Evolutionary conservation across 345 rosid genomes (phyloP).

Genomic region (Rubroshorea leprosula): DNA sequence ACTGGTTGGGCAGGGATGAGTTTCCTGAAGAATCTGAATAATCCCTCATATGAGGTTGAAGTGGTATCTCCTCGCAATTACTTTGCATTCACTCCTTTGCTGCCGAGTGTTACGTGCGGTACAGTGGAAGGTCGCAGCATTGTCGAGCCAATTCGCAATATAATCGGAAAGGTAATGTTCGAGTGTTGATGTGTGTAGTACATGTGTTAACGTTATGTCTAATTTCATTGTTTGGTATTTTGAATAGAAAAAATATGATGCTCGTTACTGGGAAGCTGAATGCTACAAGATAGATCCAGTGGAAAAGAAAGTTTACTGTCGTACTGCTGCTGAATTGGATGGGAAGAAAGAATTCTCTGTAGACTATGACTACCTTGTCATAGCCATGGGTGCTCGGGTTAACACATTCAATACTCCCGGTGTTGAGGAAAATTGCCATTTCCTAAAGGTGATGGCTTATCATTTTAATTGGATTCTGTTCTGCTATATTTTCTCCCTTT

Average conservation of each 20-base stretch:
- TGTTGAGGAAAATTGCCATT: constrained; percentile 82
- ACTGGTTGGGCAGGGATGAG: constrained; percentile 98
- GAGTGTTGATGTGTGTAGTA: neutral
- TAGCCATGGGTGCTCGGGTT: constrained; percentile 91
- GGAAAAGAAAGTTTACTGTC: constrained; percentile 77
- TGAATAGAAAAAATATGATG: constrained; percentile 53
- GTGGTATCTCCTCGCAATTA: constrained; percentile 93
- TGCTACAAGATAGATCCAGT: constrained; percentile 79
- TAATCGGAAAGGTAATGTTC: constrained; percentile 53
- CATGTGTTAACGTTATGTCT: neutral
- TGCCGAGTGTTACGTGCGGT: constrained; percentile 94
- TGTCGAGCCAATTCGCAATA: constrained; percentile 90
- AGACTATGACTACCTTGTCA: constrained; percentile 84
- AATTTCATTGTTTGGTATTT: neutral
- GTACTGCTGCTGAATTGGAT: constrained; percentile 35
- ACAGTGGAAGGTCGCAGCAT: constrained; percentile 97
- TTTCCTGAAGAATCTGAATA: constrained; percentile 68
- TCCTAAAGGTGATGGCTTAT: constrained; percentile 58
- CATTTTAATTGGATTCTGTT: neutral
- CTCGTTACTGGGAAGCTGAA: constrained; percentile 74
- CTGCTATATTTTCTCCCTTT: neutral
- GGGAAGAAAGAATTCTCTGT: constrained; percentile 69
- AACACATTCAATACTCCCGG: constrained; percentile 98
- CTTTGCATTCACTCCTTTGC: constrained; percentile 97
- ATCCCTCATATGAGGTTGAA: constrained; percentile 71